Evolutionary conservation across 306 rosid species (phyloP), one percentile per base, ranked within the genome.

Genomic region (Cicer cuneatum): DNA sequence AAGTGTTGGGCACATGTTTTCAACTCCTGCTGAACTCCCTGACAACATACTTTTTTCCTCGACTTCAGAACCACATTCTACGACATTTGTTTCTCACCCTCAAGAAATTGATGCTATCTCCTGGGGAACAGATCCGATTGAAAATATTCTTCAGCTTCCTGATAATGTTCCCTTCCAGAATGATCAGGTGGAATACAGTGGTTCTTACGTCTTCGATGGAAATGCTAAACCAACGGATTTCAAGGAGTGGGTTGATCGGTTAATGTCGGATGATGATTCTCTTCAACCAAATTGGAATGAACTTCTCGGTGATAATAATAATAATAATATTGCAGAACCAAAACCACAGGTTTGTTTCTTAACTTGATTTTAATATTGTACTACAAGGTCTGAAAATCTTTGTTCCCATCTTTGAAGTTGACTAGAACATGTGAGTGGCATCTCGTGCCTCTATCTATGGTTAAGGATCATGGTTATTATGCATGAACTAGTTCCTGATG

Each of bases 231-330:
- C 79, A 83, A 18, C 83, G 29, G 89, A 87, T 66, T 82, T 78
- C 63, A 82, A 85, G 87, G 93, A 87, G 74, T 91, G 96, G 98
- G 88, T 83, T 58, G 97, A 85, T 76, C 90, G 74, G 64, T 81
- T 88, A 62, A 89, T 89, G 80, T 80, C 91, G 1, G 86, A 71
- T 61, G 86, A 89, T 77, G 97, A 85, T 63, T 68, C 84, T 84
- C 77, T 54, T 49, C 71, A 80, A 5, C 88, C 86, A 33, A 85
- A 81, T 78, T 93, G 93, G 92, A 79, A 64, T 78, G 94, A 88
- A 63, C 85, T 93, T 66, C 89, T 89, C 10, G 46, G 61, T 69
- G 90, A 83, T 79, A 85, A 60, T 64, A 71, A 70, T 72, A 69
- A 19, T 29, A 29, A 29, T 60, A 71, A 70, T 72, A 69, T 64